Evolutionary conservation across 176 grass and related monocot genomes (phyloP).

Genomic region (Musa itinerans): DNA sequence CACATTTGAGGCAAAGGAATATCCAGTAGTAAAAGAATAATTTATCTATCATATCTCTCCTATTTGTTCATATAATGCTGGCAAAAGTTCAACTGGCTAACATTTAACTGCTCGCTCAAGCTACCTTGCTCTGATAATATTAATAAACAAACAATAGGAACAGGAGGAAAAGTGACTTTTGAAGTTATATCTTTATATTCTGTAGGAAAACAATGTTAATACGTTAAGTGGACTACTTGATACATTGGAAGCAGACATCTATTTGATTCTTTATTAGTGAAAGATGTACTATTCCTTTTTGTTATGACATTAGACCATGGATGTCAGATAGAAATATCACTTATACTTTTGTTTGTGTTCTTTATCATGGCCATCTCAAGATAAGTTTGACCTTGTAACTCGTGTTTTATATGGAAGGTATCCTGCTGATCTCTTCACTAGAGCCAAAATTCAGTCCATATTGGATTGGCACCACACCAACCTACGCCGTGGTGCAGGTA

Average conservation of each 20-base stretch:
- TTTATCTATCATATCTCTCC: not conserved
- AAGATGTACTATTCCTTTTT: not conserved
- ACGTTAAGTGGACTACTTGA: not conserved
- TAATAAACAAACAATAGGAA: not conserved
- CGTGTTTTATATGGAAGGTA: slow-evolving; percentile 37
- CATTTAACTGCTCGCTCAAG: too few species aligned
- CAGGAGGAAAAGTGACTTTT: not conserved
- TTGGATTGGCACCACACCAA: slow-evolving; percentile 97
- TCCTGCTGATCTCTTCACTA: slow-evolving; percentile 62
- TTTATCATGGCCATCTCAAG: not conserved
- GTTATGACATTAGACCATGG: not conserved
- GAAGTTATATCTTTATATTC: not conserved
- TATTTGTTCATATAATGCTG: not conserved
- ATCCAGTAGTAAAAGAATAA: not conserved
- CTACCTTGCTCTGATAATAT: not conserved
- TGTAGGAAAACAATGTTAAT: not conserved
- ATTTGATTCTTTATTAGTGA: not conserved
- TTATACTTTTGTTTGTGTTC: not conserved
- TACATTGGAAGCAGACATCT: not conserved
- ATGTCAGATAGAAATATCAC: not conserved
- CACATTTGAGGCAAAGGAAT: not conserved
- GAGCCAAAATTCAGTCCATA: slow-evolving; percentile 72
- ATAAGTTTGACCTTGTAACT: not conserved
- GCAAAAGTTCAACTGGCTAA: not conserved
- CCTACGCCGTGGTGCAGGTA: slow-evolving; percentile 60